Conservation (phyloP, 2,329 filamentous ascomycete genomes). For the Seiridium cupressi region DNA sequence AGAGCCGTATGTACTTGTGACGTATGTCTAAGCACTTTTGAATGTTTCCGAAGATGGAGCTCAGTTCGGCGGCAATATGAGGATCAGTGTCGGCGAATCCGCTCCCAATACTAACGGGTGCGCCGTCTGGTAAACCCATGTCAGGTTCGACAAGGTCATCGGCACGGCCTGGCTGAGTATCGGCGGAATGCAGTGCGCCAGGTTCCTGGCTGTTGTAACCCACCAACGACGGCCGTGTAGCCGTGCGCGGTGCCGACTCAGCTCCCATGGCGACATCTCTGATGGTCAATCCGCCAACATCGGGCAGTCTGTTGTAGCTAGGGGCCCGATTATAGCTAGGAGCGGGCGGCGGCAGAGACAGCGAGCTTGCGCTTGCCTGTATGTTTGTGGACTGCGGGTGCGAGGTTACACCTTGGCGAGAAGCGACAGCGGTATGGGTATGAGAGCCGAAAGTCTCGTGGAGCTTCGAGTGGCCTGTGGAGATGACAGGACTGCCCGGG, state of each 20-base stretch:
- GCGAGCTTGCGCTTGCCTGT: conserved; percentile 22
- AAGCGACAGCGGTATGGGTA: conserved; percentile 5
- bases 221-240: conserved; percentile 28
- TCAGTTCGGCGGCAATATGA: conserved; percentile 79
- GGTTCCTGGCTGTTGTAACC: conserved; percentile 14
- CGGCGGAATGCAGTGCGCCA: conserved; percentile 12
- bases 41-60: conserved; percentile 84
- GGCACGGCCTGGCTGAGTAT: conserved; percentile 12
- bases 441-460: conserved; percentile 4
- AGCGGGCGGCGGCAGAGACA: conserved; percentile 17
- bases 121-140: conserved; percentile 50
- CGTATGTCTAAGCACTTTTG: conserved; percentile 85
- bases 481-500: conserved; percentile 44
- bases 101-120: conserved; percentile 61
- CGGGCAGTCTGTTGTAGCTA: conserved; percentile 26
- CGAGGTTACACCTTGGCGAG: conserved; percentile 14
- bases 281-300: conserved; percentile 22
- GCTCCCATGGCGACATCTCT: conserved; percentile 2
- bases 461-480: conserved; percentile 6
- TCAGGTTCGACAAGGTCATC: conserved; percentile 17
- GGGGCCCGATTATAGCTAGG: conserved; percentile 17
- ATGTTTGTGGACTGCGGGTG: conserved; percentile 19
- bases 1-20: conserved; percentile 84
- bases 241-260: conserved; percentile 24
- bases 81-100: conserved; percentile 72